phyloP scores from a whole-genome alignment of 495 filamentous ascomycete species.

The Parathielavia hyrcaniae region DNA sequence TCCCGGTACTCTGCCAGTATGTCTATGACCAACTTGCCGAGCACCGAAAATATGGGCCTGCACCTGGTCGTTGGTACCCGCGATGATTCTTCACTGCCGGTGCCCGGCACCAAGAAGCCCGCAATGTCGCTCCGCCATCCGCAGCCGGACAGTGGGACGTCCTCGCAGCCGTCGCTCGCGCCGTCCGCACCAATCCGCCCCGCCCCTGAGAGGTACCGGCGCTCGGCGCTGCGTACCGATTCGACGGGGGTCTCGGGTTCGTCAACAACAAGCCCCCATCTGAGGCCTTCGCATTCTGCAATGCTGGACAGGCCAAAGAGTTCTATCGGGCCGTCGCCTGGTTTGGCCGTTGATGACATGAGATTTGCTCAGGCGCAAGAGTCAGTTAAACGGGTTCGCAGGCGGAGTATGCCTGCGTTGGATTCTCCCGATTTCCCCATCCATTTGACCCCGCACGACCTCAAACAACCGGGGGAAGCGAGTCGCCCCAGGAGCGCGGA shows the following conservation, averaged over 20 bases:
- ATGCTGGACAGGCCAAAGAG: conserved; percentile 43
- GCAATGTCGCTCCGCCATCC: conserved; percentile 28
- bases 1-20: conserved; percentile 55
- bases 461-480: conserved; percentile 37
- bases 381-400: conserved; percentile 66
- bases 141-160: conserved; percentile 26
- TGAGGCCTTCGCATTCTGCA: conserved; percentile 22
- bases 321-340: conserved; percentile 33
- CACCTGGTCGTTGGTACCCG: conserved; percentile 21
- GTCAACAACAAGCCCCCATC: not conserved
- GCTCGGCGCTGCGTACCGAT: conserved; percentile 42
- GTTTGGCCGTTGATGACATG: conserved; percentile 49
- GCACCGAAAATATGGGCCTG: conserved; percentile 22
- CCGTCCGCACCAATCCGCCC: conserved; percentile 37
- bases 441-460: conserved; percentile 37
- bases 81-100: conserved; percentile 32
- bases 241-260: conserved; percentile 21
- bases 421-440: conserved; percentile 55
- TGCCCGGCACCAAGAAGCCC: conserved; percentile 24
- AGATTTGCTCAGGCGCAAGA: conserved; percentile 51
- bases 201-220: conserved; percentile 51
- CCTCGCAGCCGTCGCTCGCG: conserved; percentile 35
- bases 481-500: conserved; percentile 36
- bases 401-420: conserved; percentile 76
- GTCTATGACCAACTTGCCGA: conserved; percentile 45